Percentiles rank a stretch among this genome's conserved stretches.
Evolutionary conservation across 2,329 filamentous ascomycete genomes (phyloP).

Genomic region (Clonostachys rhizophaga): DNA sequence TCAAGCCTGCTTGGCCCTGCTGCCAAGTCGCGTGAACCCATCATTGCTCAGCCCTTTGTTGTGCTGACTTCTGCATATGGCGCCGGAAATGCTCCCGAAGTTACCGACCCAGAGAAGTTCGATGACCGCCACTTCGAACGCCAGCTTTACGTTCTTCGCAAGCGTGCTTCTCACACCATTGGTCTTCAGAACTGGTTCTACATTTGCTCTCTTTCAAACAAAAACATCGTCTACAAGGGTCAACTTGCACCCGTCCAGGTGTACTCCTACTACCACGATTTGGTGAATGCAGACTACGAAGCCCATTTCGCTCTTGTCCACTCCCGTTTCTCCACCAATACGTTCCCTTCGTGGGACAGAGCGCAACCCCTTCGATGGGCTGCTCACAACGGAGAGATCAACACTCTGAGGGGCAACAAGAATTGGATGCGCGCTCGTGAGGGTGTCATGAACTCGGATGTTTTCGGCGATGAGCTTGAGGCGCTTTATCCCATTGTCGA

Average conservation of each 20-base stretch:
- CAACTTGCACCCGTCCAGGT: constrained; percentile 92
- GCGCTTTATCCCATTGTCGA: constrained; percentile 90
- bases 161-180: constrained; percentile 91
- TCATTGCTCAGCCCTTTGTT: constrained; percentile 93
- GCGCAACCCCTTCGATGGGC: constrained; percentile 95
- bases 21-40: constrained; percentile 88
- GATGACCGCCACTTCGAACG: constrained; percentile 85
- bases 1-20: constrained; percentile 90
- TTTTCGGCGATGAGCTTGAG: constrained; percentile 91
- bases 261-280: constrained; percentile 96
- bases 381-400: constrained; percentile 98
- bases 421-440: constrained; percentile 99
- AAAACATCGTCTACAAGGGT: constrained; percentile 99
- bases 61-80: constrained; percentile 85
- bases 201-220: constrained; percentile 91
- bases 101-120: constrained; percentile 73
- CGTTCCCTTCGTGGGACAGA: constrained; percentile 96
- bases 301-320: constrained; percentile 95
- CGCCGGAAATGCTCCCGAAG: constrained; percentile 70
- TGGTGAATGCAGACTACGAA: constrained; percentile 96
- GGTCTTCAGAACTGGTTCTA: constrained; percentile 99
- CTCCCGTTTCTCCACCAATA: constrained; percentile 97
- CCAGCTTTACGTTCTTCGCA: constrained; percentile 90
- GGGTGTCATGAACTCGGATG: constrained; percentile 86
- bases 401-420: constrained; percentile 95